A percentile compares a stretch with the other conserved stretches of the same genome.
Conservation (phyloP, 257 asterid species). For the Ballota nigra region DNA sequence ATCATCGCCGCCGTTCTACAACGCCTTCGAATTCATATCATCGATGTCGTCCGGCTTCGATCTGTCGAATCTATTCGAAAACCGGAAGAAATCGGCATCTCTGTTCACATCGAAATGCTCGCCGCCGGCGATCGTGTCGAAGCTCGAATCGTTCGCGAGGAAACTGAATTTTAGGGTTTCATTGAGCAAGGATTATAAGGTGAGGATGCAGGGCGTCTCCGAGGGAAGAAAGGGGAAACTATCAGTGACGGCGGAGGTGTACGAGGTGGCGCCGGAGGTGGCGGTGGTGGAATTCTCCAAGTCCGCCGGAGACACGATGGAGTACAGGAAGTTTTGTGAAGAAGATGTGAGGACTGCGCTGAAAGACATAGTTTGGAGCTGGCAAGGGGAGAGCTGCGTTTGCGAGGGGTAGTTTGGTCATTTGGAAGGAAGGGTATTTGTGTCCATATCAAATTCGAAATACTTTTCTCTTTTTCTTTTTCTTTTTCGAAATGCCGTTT, state of each 20-base stretch:
- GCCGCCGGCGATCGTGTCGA: constrained; percentile 44
- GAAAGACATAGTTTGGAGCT: constrained; percentile 88
- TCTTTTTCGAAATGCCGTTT: not conserved
- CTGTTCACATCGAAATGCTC: constrained; percentile 68
- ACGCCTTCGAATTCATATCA: constrained; percentile 76
- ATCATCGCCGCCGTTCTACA: constrained; percentile 62
- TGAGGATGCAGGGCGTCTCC: constrained; percentile 60
- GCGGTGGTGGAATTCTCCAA: constrained; percentile 79
- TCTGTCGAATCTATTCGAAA: constrained; percentile 57
- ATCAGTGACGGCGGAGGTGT: constrained; percentile 66
- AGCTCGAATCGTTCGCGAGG: constrained; percentile 59
- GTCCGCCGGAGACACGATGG: constrained; percentile 77
- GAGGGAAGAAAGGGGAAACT: constrained; percentile 76
- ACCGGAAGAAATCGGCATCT: constrained; percentile 44
- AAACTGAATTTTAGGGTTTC: constrained; percentile 44
- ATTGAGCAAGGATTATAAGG: constrained; percentile 49
- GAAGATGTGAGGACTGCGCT: constrained; percentile 77
- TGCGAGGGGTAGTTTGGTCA: constrained; percentile 32
- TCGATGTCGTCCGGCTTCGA: constrained; percentile 91
- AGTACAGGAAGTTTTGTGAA: constrained; percentile 69
- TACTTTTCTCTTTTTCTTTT: not conserved
- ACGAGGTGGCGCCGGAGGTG: constrained; percentile 79
- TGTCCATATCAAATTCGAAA: not conserved
- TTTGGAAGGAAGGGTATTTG: not conserved
- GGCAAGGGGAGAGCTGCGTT: constrained; percentile 77